Conservation (phyloP, 352 stramenopile species). For the Sclerospora graminicola region DNA sequence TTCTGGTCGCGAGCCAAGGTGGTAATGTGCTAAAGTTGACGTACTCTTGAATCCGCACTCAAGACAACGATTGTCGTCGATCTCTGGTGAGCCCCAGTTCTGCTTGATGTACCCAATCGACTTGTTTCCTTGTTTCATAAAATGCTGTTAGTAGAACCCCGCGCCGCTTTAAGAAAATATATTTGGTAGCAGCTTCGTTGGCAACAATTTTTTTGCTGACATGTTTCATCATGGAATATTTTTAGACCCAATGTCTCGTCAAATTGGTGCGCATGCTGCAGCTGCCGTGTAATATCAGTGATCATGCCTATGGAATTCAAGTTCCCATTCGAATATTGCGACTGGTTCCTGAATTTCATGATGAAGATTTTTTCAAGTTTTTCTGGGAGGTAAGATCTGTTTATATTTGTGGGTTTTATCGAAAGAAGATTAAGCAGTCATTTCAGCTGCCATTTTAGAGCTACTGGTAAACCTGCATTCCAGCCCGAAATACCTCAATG, state of each 20-base stretch:
- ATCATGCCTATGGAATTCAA: constrained; percentile 64
- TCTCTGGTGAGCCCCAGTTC: constrained; percentile 26
- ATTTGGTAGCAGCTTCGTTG: constrained; percentile 63
- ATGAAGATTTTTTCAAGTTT: constrained; percentile 76
- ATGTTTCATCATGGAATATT: constrained; percentile 5
- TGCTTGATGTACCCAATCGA: background rate
- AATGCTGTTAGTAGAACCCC: constrained; percentile 39
- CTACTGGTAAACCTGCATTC: constrained; percentile 70
- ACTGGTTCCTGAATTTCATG: constrained; percentile 52
- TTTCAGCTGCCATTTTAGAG: constrained; percentile 68
- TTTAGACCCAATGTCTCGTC: constrained; percentile 77
- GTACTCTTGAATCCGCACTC: constrained; percentile 62
- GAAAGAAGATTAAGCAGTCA: background rate
- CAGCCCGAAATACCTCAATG: constrained; percentile 57
- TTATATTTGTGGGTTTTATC: background rate
- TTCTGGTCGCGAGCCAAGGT: constrained; percentile 64
- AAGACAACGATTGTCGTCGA: constrained; percentile 49
- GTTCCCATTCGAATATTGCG: constrained; percentile 70
- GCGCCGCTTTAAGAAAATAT: constrained; percentile 50
- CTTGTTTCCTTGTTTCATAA: background rate
- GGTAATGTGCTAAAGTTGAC: constrained; percentile 64
- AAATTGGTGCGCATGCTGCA: constrained; percentile 71
- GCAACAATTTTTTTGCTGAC: constrained; percentile 81
- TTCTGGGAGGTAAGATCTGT: constrained; percentile 62
- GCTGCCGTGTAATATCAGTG: constrained; percentile 80